Percentiles rank a stretch among this genome's conserved stretches.
Conservation (phyloP, 1,284 basidiomycete species). For the Fistulinella cinereoalba region DNA sequence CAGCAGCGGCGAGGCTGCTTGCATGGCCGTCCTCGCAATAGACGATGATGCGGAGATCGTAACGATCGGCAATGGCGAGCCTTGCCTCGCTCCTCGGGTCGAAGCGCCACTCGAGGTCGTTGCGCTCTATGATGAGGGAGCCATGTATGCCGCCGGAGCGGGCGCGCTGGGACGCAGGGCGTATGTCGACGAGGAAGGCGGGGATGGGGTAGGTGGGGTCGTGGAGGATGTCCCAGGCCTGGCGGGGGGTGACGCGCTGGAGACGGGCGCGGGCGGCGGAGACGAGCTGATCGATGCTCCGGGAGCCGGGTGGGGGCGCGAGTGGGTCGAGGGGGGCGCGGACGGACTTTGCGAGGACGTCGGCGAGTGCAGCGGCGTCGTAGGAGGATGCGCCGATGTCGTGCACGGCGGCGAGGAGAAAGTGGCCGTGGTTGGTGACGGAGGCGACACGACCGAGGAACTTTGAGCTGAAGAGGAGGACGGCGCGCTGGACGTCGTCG, state of each 20-base stretch:
- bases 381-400: constrained; percentile 52
- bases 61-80: constrained; percentile 63
- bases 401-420: constrained; percentile 48
- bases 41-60: constrained; percentile 66
- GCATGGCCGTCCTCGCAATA: constrained; percentile 70
- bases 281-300: constrained; percentile 54
- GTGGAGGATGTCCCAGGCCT: constrained; percentile 58
- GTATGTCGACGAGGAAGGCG: constrained; percentile 73
- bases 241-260: constrained; percentile 56
- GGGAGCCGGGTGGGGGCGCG: constrained; percentile 59
- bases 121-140: constrained; percentile 64
- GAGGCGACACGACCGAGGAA: constrained; percentile 54
- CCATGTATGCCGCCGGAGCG: constrained; percentile 57
- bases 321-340: constrained; percentile 57
- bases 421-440: constrained; percentile 35
- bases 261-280: constrained; percentile 55
- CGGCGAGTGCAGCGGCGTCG: constrained; percentile 63
- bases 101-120: constrained; percentile 71
- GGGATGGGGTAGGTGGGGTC: constrained; percentile 52
- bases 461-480: constrained; percentile 60
- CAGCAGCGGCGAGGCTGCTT: constrained; percentile 65
- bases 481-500: constrained; percentile 57
- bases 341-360: constrained; percentile 59
- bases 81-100: constrained; percentile 60
- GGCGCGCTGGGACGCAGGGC: constrained; percentile 55